A percentile compares a stretch with the other conserved stretches of the same genome.
phyloP scores from a whole-genome alignment of 1,284 basidiomycete genomes.

The Irpex lacteus region DNA sequence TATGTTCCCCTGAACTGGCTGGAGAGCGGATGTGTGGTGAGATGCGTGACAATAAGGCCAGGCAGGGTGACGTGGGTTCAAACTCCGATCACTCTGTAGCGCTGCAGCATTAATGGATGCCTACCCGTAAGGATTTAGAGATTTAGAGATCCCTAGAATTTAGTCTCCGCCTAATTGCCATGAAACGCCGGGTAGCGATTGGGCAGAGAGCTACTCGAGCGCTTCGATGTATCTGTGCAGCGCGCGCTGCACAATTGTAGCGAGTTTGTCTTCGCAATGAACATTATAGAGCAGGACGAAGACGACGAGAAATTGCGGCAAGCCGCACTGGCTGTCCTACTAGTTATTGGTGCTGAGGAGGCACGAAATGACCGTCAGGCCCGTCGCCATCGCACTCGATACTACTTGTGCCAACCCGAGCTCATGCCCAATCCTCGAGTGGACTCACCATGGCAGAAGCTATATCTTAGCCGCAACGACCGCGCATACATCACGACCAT shows the following conservation, averaged over 20 bases:
- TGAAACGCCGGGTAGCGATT: background rate
- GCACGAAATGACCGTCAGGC: background rate
- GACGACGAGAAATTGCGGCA: background rate
- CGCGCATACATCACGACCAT: conserved; percentile 46
- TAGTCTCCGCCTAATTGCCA: background rate
- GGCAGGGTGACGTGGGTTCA: no score
- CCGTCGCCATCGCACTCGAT: conserved; percentile 18
- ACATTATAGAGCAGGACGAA: background rate
- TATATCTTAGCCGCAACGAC: conserved; percentile 31
- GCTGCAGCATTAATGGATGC: background rate
- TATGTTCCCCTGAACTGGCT: no score
- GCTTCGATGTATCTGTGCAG: no score
- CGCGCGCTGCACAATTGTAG: background rate
- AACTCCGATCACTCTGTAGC: no score
- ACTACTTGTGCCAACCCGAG: conserved; percentile 24
- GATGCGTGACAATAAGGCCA: no score
- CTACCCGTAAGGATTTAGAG: background rate
- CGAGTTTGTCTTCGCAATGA: background rate
- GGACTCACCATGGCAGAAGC: conserved; percentile 35
- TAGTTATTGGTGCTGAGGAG: background rate
- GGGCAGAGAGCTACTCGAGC: background rate
- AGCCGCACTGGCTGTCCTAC: background rate
- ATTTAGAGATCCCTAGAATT: background rate
- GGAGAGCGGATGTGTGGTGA: no score
- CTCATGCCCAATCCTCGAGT: conserved; percentile 33